phyloP scores from a whole-genome alignment of 495 filamentous ascomycete species.

The Podospora anserina region DNA sequence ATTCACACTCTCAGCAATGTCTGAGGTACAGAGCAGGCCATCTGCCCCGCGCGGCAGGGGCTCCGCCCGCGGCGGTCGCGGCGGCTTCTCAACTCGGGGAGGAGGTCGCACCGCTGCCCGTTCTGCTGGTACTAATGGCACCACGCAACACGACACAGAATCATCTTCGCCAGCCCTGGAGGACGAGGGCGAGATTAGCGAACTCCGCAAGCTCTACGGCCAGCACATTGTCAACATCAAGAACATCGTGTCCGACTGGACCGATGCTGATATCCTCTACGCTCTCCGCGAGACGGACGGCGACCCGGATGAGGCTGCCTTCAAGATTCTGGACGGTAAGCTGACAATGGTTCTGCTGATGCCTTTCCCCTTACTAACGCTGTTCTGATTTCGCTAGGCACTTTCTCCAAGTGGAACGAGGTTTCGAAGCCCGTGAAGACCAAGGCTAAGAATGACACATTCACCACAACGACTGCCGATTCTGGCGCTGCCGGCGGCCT shows the following conservation, averaged over 20 bases:
- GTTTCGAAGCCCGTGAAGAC: slow-evolving; percentile 91
- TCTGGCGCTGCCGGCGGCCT: slow-evolving; percentile 40
- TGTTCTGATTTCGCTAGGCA: slow-evolving; percentile 52
- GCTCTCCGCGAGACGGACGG: slow-evolving; percentile 89
- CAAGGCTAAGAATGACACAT: slow-evolving; percentile 71
- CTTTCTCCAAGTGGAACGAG: slow-evolving; percentile 90
- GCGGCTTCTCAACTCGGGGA: slow-evolving; percentile 74
- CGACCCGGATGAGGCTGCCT: slow-evolving; percentile 77
- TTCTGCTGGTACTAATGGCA: slow-evolving; percentile 40
- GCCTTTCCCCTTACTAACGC: slow-evolving; percentile 18
- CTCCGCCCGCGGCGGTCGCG: slow-evolving; percentile 59
- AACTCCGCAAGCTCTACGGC: slow-evolving; percentile 86
- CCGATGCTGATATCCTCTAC: slow-evolving; percentile 85
- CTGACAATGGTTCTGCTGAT: slow-evolving; percentile 12
- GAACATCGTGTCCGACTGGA: slow-evolving; percentile 90
- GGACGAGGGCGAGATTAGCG: slow-evolving; percentile 85
- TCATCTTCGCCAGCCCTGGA: slow-evolving; percentile 53
- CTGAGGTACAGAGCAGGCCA: slow-evolving; percentile 83
- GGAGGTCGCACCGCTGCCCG: slow-evolving; percentile 56
- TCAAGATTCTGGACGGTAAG: slow-evolving; percentile 88
- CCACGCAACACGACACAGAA: slow-evolving; percentile 59
- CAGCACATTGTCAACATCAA: slow-evolving; percentile 70
- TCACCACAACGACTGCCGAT: slow-evolving; percentile 52
- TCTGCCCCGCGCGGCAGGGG: slow-evolving; percentile 50
- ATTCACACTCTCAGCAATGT: slow-evolving; percentile 61